Conservation (phyloP, 352 stramenopile genomes). For the Globisporangium acanthophoron region DNA sequence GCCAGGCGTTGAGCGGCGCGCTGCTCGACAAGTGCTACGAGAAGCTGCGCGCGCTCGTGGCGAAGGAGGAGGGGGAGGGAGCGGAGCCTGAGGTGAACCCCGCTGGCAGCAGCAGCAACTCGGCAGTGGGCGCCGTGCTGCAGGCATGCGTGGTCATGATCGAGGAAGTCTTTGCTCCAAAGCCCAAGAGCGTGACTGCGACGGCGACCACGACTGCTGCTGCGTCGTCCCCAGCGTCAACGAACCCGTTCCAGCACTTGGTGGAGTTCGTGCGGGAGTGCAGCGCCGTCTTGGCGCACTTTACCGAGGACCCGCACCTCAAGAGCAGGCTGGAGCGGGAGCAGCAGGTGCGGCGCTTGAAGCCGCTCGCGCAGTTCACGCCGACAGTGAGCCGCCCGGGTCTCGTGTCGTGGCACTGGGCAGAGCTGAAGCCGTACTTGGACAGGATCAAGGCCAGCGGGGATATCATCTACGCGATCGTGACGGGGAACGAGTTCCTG, state of each 20-base stretch:
- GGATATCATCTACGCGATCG: slow-evolving; percentile 8
- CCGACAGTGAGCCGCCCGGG: background rate
- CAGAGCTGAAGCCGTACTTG: slow-evolving; percentile 2
- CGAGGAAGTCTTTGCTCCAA: slow-evolving; percentile 16
- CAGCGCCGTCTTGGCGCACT: slow-evolving; percentile 12
- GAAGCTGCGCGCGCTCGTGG: background rate
- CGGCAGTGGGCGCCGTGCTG: slow-evolving; percentile 2
- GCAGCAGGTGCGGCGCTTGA: background rate
- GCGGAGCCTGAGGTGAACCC: background rate
- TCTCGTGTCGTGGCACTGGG: background rate
- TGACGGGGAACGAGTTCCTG: slow-evolving; percentile 2
- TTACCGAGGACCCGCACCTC: slow-evolving; percentile 8
- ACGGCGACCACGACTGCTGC: slow-evolving; percentile 1
- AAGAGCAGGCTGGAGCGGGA: slow-evolving; percentile 1
- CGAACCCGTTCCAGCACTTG: slow-evolving; percentile 7
- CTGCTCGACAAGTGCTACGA: slow-evolving; percentile 18
- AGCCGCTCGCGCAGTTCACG: background rate
- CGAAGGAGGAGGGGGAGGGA: background rate
- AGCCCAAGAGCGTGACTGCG: background rate
- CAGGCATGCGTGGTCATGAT: slow-evolving; percentile 6
- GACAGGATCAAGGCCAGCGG: slow-evolving; percentile 6
- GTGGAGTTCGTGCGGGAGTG: slow-evolving; percentile 16
- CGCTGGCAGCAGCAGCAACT: slow-evolving; percentile 1
- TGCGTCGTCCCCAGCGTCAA: no score
- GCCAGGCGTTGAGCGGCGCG: slow-evolving; percentile 8